Evolutionary conservation across 805 yeast genomes (phyloP), one percentile per base, ranked within the genome.

Genomic region (Starmerella roubikii): DNA sequence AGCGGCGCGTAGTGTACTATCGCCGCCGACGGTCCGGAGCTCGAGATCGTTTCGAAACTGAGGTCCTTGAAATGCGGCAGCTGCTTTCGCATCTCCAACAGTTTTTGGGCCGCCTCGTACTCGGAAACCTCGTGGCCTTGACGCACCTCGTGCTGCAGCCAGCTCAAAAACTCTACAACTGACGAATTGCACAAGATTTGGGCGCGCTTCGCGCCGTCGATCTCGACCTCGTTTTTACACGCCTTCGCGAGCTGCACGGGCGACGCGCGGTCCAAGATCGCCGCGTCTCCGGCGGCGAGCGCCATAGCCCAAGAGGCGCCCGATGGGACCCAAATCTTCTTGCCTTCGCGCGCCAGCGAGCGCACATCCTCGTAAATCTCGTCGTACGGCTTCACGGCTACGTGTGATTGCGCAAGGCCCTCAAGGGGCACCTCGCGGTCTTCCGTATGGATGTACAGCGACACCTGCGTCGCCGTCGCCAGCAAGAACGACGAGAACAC

Each of bases 181-280:
- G 91, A 85, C 30, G 78, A 66, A 2, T 93, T 91, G 58, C 93
- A 97, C 51, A 78, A 78, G 37, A 72, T 61, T 55, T 91, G 98
- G 1, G 95, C 91, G 4, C 61, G 57, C 46, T 66, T 71, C 24
- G 84, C 78, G 37, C 88, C 88, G 34, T 62, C 57, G 16, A 83
- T 64, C 57, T 91, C 98, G 2, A 69, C 66, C 7, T 57, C 44
- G 54, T 85, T 88, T 58, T 91, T 91, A 41, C 76, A 67, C 0
- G 85, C 71, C 59, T 91, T 91, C 55, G 80, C 63, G 26, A 71
- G 57, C 36, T 72, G 73, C 20, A 81, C 59, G 20, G 86, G 85
- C 1, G 83, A 73, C 26, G 66, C 65, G 32, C 74, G 60, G 28
- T 62, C 56, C 34, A 60, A 54, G 41, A 57, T 55, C 38, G 59